phyloP scores from a whole-genome alignment of 169 alveolate species.

The Cryptosporidium parvum region DNA sequence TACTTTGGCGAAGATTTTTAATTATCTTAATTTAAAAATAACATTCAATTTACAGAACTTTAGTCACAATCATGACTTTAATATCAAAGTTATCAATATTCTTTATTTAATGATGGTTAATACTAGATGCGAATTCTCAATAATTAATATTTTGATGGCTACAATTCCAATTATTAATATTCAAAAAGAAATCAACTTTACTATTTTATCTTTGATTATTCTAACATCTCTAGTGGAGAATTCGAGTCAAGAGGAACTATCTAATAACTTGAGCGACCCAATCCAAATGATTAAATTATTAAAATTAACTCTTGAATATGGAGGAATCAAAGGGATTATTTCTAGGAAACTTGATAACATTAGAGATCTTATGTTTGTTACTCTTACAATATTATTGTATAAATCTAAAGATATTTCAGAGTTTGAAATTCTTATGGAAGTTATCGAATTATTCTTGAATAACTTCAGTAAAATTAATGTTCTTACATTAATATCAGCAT shows the following conservation, averaged over 20 bases:
- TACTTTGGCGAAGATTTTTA: slow-evolving; percentile 1
- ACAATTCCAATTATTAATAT: background rate
- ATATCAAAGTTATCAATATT: background rate
- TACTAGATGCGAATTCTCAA: slow-evolving; percentile 11
- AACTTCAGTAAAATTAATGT: background rate
- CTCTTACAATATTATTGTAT: slow-evolving; percentile 10
- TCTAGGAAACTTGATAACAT: background rate
- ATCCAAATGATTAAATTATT: slow-evolving; percentile 17
- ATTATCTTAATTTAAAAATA: background rate
- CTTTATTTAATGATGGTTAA: slow-evolving; percentile 19
- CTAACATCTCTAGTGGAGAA: slow-evolving; percentile 1
- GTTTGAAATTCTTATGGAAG: slow-evolving; percentile 20
- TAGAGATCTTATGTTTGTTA: slow-evolving; percentile 28
- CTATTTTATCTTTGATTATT: background rate
- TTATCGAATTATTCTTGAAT: background rate
- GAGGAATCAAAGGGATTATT: slow-evolving; percentile 22
- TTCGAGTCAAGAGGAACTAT: background rate
- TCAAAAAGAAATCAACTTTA: slow-evolving; percentile 9
- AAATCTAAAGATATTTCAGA: slow-evolving; percentile 32
- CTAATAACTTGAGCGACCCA: background rate
- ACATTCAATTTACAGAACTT: background rate
- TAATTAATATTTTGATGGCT: background rate
- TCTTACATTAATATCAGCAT: slow-evolving; percentile 17
- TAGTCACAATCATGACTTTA: background rate
- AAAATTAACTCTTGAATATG: slow-evolving; percentile 41